Conservation (phyloP, 192 early-diverging fungal species). For the Coemansia sp. region DNA sequence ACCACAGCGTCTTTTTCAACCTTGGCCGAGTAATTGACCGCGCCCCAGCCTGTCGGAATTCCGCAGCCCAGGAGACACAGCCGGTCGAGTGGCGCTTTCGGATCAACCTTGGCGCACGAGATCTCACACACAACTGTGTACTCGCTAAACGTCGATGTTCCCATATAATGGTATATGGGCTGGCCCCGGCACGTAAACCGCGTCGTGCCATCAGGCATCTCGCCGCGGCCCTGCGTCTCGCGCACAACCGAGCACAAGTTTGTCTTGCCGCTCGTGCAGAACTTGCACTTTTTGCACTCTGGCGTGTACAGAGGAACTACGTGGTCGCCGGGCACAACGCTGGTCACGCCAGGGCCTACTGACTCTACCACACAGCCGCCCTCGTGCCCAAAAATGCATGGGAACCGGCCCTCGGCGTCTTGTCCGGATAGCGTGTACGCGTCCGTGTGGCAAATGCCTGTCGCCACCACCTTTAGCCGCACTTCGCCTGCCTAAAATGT, state of each 20-base stretch:
- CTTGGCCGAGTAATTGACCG: slow-evolving; percentile 90
- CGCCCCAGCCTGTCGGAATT: slow-evolving; percentile 95
- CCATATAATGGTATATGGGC: slow-evolving; percentile 94
- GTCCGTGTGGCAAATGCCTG: slow-evolving; percentile 95
- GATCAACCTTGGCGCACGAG: slow-evolving; percentile 84
- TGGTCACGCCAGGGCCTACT: slow-evolving; percentile 92
- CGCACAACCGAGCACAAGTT: slow-evolving; percentile 92
- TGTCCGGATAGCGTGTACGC: slow-evolving; percentile 91
- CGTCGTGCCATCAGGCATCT: slow-evolving; percentile 93
- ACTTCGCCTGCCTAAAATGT: slow-evolving; percentile 75
- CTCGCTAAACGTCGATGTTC: slow-evolving; percentile 90
- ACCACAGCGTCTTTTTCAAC: slow-evolving; percentile 72
- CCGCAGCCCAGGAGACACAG: slow-evolving; percentile 94
- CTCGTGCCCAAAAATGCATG: slow-evolving; percentile 94
- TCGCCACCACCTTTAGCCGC: slow-evolving; percentile 87
- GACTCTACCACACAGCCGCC: slow-evolving; percentile 94
- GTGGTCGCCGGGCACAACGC: slow-evolving; percentile 87
- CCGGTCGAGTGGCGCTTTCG: slow-evolving; percentile 76
- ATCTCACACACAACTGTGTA: slow-evolving; percentile 94
- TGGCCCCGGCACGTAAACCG: slow-evolving; percentile 92
- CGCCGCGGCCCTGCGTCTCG: slow-evolving; percentile 87
- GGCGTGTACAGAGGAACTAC: slow-evolving; percentile 92
- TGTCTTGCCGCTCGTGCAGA: slow-evolving; percentile 96
- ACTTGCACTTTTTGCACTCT: slow-evolving; percentile 93
- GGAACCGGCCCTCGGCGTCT: slow-evolving; percentile 84